A percentile compares a stretch with the other conserved stretches of the same genome.
Evolutionary conservation across 202 grass and related monocot species (phyloP).

Genomic region (Setaria viridis): DNA sequence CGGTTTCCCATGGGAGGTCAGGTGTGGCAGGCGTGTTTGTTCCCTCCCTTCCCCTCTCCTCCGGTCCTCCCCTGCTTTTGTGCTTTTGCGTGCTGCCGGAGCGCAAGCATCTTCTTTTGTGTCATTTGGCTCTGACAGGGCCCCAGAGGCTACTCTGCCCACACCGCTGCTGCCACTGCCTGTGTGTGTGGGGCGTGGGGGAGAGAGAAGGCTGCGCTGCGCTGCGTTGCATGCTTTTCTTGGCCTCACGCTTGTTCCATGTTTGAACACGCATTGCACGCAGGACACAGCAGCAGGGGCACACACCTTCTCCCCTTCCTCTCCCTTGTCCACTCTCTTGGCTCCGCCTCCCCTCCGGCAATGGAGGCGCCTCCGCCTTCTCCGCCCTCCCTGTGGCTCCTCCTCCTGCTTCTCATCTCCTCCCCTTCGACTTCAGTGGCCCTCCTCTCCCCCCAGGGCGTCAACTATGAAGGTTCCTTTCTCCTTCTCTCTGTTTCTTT

Average conservation of each 20-base stretch:
- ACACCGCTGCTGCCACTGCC: conserved; percentile 6
- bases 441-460: conserved; percentile 75
- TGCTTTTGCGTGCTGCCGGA: conserved; percentile 59
- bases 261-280: conserved; percentile 49
- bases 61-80: conserved; percentile 23
- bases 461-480: conserved; percentile 62
- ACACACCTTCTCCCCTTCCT: background rate
- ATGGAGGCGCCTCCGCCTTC: conserved; percentile 57
- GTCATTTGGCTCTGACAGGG: conserved; percentile 61
- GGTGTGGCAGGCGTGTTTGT: conserved; percentile 83
- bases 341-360: conserved; percentile 29
- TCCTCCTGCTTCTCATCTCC: conserved; percentile 44
- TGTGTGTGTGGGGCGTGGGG: background rate
- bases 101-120: conserved; percentile 78
- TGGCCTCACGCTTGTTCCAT: conserved; percentile 51
- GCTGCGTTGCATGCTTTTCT: conserved; percentile 61
- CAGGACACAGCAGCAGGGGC: background rate
- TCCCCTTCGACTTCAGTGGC: conserved; percentile 43
- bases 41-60: conserved; percentile 34
- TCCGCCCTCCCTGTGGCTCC: conserved; percentile 2
- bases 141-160: background rate
- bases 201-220: conserved; percentile 51
- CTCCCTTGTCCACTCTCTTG: background rate
- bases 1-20: conserved; percentile 53
- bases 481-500: background rate